Evolutionary conservation across 768 basidiomycete genomes (phyloP).

Genomic region (Mycena latifolia): DNA sequence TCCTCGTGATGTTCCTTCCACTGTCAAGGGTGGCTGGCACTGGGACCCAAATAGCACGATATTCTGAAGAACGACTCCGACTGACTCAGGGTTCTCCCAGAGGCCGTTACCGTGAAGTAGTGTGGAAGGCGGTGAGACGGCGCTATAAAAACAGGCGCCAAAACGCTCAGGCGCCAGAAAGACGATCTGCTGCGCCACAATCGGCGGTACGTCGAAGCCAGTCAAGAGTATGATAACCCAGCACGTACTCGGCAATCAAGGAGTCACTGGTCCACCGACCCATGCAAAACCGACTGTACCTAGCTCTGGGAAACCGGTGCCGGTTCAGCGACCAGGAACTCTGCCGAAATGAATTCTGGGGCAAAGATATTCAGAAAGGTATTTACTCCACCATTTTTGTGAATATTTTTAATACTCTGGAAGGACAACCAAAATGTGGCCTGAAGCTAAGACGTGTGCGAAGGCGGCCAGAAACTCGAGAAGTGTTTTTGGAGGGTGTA

Average conservation of each 20-base stretch:
- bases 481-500: conserved; percentile 18
- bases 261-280: conserved; percentile 16
- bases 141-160: too few relatives aligned
- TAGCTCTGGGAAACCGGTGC: conserved; percentile 15
- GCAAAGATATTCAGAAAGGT: too few relatives aligned
- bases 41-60: conserved; percentile 19
- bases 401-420: conserved; percentile 14
- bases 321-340: conserved; percentile 16
- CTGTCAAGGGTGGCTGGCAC: conserved; percentile 10
- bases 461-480: neutral
- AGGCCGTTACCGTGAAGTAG: conserved; percentile 13
- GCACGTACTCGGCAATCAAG: conserved; percentile 19
- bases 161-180: too few relatives aligned
- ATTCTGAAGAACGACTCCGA: conserved; percentile 13
- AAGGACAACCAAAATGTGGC: conserved; percentile 13
- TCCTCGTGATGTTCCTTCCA: conserved; percentile 20
- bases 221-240: conserved; percentile 16
- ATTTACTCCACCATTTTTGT: conserved; percentile 12
- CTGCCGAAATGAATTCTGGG: conserved; percentile 10
- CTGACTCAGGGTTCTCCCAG: conserved; percentile 14
- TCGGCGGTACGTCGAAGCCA: too few relatives aligned
- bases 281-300: conserved; percentile 11
- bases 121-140: conserved; percentile 9
- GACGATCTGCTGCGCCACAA: too few relatives aligned
- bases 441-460: neutral